Percentiles rank a stretch among this genome's conserved stretches.
Conservation (phyloP, 192 early-diverging fungal species). For the Powellomyces hirtus region DNA sequence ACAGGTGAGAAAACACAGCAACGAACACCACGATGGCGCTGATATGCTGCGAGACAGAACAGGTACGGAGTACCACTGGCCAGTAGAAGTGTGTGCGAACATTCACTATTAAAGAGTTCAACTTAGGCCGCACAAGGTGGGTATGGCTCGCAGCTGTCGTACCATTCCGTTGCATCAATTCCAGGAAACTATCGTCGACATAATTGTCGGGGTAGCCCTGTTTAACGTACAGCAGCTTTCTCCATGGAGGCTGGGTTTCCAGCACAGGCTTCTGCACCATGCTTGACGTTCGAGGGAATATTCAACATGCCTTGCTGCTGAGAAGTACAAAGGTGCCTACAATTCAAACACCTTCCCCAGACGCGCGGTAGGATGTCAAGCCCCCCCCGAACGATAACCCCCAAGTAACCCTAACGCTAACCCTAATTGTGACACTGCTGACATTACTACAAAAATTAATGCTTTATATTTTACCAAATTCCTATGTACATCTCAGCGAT, state of each 20-base stretch:
- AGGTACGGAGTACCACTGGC: constrained; percentile 43
- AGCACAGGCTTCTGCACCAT: no score
- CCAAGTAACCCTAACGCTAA: no score
- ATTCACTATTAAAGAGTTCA: constrained; percentile 54
- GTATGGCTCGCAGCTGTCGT: background rate
- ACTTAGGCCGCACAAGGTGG: background rate
- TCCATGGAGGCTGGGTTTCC: constrained; percentile 50
- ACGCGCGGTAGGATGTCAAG: no score
- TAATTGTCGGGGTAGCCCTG: constrained; percentile 92
- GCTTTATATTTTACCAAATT: background rate
- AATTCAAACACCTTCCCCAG: no score
- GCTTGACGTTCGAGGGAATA: no score
- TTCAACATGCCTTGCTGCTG: no score
- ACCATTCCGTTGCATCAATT: constrained; percentile 87
- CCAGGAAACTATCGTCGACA: constrained; percentile 84
- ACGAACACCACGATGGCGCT: constrained; percentile 83
- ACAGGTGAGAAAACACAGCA: constrained; percentile 80
- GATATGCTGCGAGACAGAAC: constrained; percentile 69
- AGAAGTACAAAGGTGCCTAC: no score
- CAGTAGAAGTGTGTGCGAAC: constrained; percentile 82
- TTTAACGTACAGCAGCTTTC: constrained; percentile 80
- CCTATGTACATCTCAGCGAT: background rate
- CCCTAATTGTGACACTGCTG: no score
- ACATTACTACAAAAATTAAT: no score
- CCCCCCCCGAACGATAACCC: no score